Evolutionary conservation across 805 yeast genomes (phyloP).

Genomic region (Spathaspora sp.): DNA sequence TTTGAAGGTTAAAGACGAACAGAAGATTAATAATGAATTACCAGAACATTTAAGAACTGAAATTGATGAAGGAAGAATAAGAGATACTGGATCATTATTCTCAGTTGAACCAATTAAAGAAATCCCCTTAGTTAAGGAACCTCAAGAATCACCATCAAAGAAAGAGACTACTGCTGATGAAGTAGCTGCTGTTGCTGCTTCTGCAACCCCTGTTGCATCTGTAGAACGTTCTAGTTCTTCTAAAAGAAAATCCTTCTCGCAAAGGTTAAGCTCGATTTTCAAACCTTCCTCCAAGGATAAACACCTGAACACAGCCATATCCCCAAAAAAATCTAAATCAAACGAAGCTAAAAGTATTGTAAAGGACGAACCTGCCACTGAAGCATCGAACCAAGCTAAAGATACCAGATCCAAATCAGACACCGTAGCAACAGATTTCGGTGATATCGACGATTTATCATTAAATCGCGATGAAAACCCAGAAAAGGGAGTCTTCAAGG

Average conservation of each 20-base stretch:
- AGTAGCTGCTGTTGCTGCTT: conserved; percentile 6
- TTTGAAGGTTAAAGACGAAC: conserved; percentile 42
- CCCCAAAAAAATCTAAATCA: conserved; percentile 2
- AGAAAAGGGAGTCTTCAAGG: conserved; percentile 38
- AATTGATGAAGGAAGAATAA: conserved; percentile 31
- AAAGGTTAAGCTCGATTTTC: conserved; percentile 14
- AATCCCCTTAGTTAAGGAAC: conserved; percentile 10
- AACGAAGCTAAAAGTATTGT: conserved; percentile 1
- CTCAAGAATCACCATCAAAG: conserved; percentile 9
- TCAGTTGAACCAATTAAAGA: conserved; percentile 22
- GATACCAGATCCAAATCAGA: conserved; percentile 11
- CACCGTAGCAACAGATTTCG: conserved; percentile 5
- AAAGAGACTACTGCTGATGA: conserved; percentile 6
- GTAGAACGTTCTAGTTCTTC: conserved; percentile 7
- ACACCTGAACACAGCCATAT: neutral
- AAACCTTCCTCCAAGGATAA: conserved; percentile 4
- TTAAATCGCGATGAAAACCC: conserved; percentile 19
- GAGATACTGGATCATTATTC: conserved; percentile 38
- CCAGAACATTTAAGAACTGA: conserved; percentile 49
- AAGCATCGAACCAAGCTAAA: neutral
- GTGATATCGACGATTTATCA: conserved; percentile 27
- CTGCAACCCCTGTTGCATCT: conserved; percentile 2
- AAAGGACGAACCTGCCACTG: neutral
- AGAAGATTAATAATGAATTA: conserved; percentile 43
- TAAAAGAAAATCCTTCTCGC: conserved; percentile 13